These are phyloP conservation scores for Silene uniflora DNA, from an alignment of 148 eudicot species.

Conservation along the genomic window DNA sequence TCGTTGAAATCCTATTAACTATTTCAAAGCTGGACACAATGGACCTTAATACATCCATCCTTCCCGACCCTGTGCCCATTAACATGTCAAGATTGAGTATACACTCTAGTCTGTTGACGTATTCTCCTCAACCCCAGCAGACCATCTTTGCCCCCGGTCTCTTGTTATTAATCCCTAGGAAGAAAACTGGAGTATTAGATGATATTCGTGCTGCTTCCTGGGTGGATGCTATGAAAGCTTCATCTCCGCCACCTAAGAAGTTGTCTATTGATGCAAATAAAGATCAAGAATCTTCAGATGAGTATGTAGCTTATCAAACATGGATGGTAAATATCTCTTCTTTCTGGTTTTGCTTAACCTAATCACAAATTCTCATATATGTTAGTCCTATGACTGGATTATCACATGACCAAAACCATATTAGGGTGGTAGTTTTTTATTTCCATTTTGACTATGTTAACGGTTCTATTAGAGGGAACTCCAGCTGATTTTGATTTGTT, in stretches of 20 bases:
- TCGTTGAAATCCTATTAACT: neutral
- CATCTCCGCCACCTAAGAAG: conserved; percentile 81
- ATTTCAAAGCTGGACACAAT: conserved; percentile 39
- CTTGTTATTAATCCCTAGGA: conserved; percentile 64
- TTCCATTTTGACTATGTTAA: no score
- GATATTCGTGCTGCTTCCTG: conserved; percentile 62
- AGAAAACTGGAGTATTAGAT: conserved; percentile 59
- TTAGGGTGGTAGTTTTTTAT: no score
- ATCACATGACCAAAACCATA: no score
- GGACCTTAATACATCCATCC: conserved; percentile 77
- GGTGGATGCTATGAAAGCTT: conserved; percentile 88
- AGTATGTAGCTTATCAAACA: conserved; percentile 48
- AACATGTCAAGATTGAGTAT: conserved; percentile 61
- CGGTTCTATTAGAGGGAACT: no score
- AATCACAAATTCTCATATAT: no score
- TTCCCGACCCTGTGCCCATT: conserved; percentile 64
- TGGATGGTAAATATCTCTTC: conserved; percentile 60
- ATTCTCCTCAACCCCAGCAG: conserved; percentile 49
- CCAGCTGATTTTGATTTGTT: no score
- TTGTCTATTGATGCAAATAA: conserved; percentile 35
- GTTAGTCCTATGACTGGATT: no score
- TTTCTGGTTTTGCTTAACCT: neutral
- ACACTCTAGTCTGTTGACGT: conserved; percentile 48
- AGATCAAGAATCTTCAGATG: conserved; percentile 41
- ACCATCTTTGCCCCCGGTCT: conserved; percentile 46